A percentile compares a stretch with the other conserved stretches of the same genome.
Conservation (phyloP, 768 basidiomycete genomes). For the Tubosaeta brunneosetosa region DNA sequence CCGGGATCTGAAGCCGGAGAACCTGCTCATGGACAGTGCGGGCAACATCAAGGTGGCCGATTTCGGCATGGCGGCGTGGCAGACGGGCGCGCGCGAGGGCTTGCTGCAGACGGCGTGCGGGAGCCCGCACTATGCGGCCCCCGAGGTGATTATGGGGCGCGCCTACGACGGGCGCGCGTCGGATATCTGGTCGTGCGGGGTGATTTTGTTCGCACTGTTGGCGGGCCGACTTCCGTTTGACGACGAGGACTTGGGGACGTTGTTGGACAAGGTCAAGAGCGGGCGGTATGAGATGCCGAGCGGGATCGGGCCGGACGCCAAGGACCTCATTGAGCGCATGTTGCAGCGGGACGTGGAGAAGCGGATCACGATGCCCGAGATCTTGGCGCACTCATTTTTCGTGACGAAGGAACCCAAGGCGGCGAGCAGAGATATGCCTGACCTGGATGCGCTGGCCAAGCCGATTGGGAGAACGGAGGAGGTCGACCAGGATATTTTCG, state of each 20-base stretch:
- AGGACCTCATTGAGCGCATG: slow-evolving; percentile 78
- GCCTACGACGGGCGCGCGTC: slow-evolving; percentile 83
- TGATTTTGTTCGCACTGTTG: slow-evolving; percentile 91
- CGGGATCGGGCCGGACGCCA: slow-evolving; percentile 63
- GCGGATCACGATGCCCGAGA: slow-evolving; percentile 80
- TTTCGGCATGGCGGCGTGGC: slow-evolving; percentile 97
- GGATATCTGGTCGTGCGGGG: slow-evolving; percentile 96
- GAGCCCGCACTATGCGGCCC: slow-evolving; percentile 92
- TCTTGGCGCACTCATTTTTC: slow-evolving; percentile 78
- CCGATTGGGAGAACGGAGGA: slow-evolving; percentile 59
- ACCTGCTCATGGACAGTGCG: slow-evolving; percentile 77
- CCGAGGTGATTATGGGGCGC: slow-evolving; percentile 81
- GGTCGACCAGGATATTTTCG: slow-evolving; percentile 87
- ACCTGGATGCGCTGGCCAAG: slow-evolving; percentile 61
- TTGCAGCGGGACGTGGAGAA: slow-evolving; percentile 66
- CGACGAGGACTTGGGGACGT: slow-evolving; percentile 70
- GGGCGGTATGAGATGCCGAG: slow-evolving; percentile 72
- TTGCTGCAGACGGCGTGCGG: slow-evolving; percentile 84
- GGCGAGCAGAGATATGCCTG: slow-evolving; percentile 43
- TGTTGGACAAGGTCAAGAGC: slow-evolving; percentile 77
- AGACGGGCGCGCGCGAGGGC: slow-evolving; percentile 51
- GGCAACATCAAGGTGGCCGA: slow-evolving; percentile 93
- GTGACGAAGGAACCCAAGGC: slow-evolving; percentile 47
- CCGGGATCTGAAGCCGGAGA: slow-evolving; percentile 93
- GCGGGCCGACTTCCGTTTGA: slow-evolving; percentile 90